Percentiles rank a stretch among this genome's conserved stretches.
phyloP scores from a whole-genome alignment of 2,329 filamentous ascomycete genomes.

The Neofusicoccum cordaticola region DNA sequence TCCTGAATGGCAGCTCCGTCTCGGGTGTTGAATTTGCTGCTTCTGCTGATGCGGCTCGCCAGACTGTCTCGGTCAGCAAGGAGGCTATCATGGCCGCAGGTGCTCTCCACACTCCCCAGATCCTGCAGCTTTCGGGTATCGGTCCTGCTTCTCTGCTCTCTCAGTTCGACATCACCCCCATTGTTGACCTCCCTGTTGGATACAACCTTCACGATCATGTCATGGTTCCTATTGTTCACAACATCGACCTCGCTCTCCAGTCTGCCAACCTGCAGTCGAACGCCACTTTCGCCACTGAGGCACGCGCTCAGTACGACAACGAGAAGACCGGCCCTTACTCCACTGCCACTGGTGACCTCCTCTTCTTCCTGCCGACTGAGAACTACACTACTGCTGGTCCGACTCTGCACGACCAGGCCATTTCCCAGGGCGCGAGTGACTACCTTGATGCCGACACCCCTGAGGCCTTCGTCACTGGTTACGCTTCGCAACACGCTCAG shows the following conservation, averaged over 20 bases:
- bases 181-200: constrained; percentile 25
- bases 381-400: background rate
- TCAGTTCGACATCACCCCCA: constrained; percentile 21
- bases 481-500: constrained; percentile 2
- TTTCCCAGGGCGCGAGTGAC: background rate
- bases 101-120: constrained; percentile 26
- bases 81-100: constrained; percentile 29
- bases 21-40: background rate
- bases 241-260: background rate
- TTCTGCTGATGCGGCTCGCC: background rate
- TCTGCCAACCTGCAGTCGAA: background rate
- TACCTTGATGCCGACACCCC: background rate
- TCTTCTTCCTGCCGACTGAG: constrained; percentile 15
- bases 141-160: constrained; percentile 26
- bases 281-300: background rate
- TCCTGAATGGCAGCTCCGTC: background rate
- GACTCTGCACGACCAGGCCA: background rate
- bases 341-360: background rate
- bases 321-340: constrained; percentile 5
- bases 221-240: constrained; percentile 7
- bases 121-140: constrained; percentile 30
- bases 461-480: background rate
- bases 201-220: constrained; percentile 18
- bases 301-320: constrained; percentile 3
- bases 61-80: constrained; percentile 21